A percentile compares a stretch with the other conserved stretches of the same genome.
Evolutionary conservation across 2,329 filamentous ascomycete species (phyloP).

Genomic region (Penicillium sp.): DNA sequence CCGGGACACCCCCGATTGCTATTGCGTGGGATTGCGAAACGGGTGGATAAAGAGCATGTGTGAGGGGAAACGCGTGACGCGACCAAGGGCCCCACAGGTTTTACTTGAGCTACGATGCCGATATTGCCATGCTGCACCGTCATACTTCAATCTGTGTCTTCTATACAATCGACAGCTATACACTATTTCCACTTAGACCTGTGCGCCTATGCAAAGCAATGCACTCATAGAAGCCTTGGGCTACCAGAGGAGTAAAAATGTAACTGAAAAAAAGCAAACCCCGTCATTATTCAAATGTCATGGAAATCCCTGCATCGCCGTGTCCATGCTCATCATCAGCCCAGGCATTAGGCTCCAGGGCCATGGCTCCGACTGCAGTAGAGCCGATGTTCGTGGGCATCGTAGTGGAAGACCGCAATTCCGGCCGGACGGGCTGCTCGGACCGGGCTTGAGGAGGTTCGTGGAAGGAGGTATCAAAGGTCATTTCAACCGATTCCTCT

Average conservation of each 20-base stretch:
- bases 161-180: constrained; percentile 13
- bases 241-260: background rate
- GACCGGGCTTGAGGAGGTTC: constrained; percentile 31
- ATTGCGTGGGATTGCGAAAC: background rate
- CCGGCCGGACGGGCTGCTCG: constrained; percentile 21
- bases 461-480: constrained; percentile 65
- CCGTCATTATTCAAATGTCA: constrained; percentile 70
- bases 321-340: constrained; percentile 65
- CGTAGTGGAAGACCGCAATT: constrained; percentile 33
- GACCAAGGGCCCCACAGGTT: constrained; percentile 14
- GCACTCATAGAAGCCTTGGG: constrained; percentile 1
- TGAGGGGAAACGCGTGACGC: constrained; percentile 27
- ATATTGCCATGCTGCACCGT: too few relatives aligned
- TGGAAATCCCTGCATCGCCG: constrained; percentile 71
- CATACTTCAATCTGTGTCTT: background rate
- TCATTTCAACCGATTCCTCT: constrained; percentile 59
- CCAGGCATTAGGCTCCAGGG: constrained; percentile 63
- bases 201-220: constrained; percentile 1
- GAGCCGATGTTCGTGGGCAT: constrained; percentile 30
- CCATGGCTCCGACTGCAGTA: constrained; percentile 29
- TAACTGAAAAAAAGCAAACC: background rate
- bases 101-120: background rate
- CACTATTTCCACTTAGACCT: background rate
- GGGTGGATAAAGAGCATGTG: background rate
- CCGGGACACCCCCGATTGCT: background rate